These are phyloP conservation scores for Hymenotorrendiella dingleyae DNA, from an alignment of 2,329 filamentous ascomycete genomes.

Conservation along the genomic window DNA sequence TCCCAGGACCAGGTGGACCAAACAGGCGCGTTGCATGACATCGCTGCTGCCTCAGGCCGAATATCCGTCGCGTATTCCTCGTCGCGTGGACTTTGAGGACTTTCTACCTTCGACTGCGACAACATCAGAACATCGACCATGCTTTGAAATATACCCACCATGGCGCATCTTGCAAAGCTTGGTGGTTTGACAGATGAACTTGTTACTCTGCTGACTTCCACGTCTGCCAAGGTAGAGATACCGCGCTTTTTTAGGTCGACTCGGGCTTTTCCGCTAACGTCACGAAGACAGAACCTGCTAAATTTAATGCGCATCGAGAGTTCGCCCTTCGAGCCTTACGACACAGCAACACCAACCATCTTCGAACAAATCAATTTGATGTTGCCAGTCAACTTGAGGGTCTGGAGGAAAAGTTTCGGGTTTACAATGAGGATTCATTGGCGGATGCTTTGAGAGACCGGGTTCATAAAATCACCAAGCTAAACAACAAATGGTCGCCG, in stretches of 20 bases:
- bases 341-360: conserved; percentile 49
- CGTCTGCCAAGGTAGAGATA: conserved; percentile 43
- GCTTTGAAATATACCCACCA: conserved; percentile 31
- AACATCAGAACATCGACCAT: neutral
- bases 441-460: conserved; percentile 61
- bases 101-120: neutral
- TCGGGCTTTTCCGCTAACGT: neutral
- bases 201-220: conserved; percentile 56
- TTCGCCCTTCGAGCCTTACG: conserved; percentile 46
- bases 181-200: conserved; percentile 64
- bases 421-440: conserved; percentile 73
- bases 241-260: neutral
- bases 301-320: conserved; percentile 43
- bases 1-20: conserved; percentile 11
- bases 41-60: conserved; percentile 6
- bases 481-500: conserved; percentile 61
- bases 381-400: conserved; percentile 60
- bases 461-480: conserved; percentile 50
- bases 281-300: conserved; percentile 26
- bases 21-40: conserved; percentile 2
- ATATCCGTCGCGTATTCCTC: neutral
- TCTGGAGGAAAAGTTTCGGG: conserved; percentile 78
- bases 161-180: conserved; percentile 66
- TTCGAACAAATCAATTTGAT: conserved; percentile 71
- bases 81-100: neutral